A percentile compares a stretch with the other conserved stretches of the same genome.
Conservation (phyloP, 2,329 filamentous ascomycete species). For the Zymoseptoria tritici region DNA sequence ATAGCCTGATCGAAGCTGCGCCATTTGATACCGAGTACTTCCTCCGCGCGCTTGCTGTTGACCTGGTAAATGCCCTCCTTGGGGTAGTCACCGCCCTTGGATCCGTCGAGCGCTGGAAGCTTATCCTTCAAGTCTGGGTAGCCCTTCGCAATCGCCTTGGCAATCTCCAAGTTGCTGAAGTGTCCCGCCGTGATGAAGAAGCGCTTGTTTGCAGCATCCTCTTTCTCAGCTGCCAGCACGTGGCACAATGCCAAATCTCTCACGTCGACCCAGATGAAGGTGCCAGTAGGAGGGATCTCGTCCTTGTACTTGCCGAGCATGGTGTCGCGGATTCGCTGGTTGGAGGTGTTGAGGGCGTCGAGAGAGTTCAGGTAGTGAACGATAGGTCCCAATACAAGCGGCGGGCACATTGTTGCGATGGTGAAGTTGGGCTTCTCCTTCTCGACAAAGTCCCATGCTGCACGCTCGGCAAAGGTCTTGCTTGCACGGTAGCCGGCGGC, state of each 20-base stretch:
- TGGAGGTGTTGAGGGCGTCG: constrained; percentile 64
- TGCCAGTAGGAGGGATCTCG: constrained; percentile 49
- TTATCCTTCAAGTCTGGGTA: constrained; percentile 47
- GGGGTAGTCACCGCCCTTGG: constrained; percentile 39
- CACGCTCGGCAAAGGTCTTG: constrained; percentile 56
- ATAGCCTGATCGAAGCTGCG: constrained; percentile 52
- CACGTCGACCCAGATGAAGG: constrained; percentile 21
- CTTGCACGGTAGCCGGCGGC: constrained; percentile 42
- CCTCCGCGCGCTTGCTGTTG: constrained; percentile 48
- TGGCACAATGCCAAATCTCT: constrained; percentile 18
- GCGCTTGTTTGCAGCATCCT: constrained; percentile 52
- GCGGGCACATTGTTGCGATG: constrained; percentile 43
- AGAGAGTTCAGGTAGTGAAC: constrained; percentile 55
- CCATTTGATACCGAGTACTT: constrained; percentile 54
- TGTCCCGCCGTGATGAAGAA: constrained; percentile 57
- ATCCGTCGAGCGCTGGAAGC: constrained; percentile 28
- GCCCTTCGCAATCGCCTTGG: constrained; percentile 47
- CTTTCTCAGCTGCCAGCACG: constrained; percentile 37
- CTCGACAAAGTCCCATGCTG: constrained; percentile 48
- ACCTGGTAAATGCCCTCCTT: constrained; percentile 46
- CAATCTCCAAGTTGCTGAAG: constrained; percentile 55
- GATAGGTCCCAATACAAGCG: constrained; percentile 44
- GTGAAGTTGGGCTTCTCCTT: constrained; percentile 46
- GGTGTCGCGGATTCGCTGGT: constrained; percentile 57
- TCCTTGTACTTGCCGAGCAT: constrained; percentile 54